These are phyloP conservation scores for Pythium dissimile DNA, from an alignment of 352 stramenopile genomes.

Conservation along the genomic window DNA sequence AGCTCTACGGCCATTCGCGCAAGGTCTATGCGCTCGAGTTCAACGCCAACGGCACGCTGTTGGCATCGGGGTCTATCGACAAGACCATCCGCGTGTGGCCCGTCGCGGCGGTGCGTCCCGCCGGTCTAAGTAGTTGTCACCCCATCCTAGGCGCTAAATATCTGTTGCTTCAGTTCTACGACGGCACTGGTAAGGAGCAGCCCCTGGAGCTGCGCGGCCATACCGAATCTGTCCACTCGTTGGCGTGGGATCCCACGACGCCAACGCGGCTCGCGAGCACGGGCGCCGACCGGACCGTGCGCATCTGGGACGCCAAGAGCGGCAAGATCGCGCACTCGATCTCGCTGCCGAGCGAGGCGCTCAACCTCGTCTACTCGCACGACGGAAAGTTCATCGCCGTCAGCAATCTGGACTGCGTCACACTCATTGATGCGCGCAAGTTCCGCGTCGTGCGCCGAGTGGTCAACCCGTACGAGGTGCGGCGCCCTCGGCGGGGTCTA, in stretches of 20 bases:
- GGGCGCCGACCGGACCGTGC: conserved; percentile 76
- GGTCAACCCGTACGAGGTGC: conserved; percentile 75
- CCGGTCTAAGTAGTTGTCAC: background rate
- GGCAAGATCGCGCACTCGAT: conserved; percentile 76
- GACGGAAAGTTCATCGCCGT: conserved; percentile 82
- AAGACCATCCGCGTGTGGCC: conserved; percentile 79
- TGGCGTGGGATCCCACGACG: conserved; percentile 73
- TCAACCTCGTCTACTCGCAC: conserved; percentile 79
- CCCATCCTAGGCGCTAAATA: no score
- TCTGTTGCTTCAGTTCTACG: conserved; percentile 7
- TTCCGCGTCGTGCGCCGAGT: conserved; percentile 71
- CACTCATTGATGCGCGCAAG: conserved; percentile 81
- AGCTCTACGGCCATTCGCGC: conserved; percentile 77
- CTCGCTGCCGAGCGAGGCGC: conserved; percentile 62
- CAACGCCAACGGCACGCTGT: conserved; percentile 60
- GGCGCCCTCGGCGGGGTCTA: background rate
- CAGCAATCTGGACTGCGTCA: conserved; percentile 71
- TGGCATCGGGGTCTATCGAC: conserved; percentile 81
- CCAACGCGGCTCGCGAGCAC: conserved; percentile 64
- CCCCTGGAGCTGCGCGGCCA: conserved; percentile 65
- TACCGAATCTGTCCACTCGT: conserved; percentile 64
- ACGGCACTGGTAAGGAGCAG: conserved; percentile 34
- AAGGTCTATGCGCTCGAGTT: conserved; percentile 82
- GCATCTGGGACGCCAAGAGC: conserved; percentile 80
- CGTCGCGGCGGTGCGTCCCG: conserved; percentile 33